Evolutionary conservation across 1,284 basidiomycete species (phyloP).

Genomic region (Rhodotorula sp.): DNA sequence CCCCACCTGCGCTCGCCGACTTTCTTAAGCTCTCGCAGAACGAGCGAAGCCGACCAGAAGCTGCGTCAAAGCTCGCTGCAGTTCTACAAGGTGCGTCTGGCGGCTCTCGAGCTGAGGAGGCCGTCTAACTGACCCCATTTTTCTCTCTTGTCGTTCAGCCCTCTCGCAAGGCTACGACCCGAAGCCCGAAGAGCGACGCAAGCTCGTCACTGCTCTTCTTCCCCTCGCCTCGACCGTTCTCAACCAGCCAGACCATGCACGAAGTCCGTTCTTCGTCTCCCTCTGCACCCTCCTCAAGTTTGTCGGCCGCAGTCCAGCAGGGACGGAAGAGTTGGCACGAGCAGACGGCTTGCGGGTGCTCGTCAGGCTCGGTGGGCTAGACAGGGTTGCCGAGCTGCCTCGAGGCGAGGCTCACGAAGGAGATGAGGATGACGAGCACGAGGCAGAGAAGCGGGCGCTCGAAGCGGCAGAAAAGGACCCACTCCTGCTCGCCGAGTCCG

Average conservation of each 20-base stretch:
- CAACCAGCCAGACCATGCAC: background rate
- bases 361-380: slow-evolving; percentile 23
- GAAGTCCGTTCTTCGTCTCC: background rate
- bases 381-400: slow-evolving; percentile 6
- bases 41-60: background rate
- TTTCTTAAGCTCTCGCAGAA: background rate
- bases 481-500: slow-evolving; percentile 16
- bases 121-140: background rate
- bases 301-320: slow-evolving; percentile 31
- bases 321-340: slow-evolving; percentile 29
- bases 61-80: background rate
- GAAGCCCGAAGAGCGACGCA: slow-evolving; percentile 16
- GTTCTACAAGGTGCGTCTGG: background rate
- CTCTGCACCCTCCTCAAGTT: slow-evolving; percentile 28
- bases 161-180: background rate
- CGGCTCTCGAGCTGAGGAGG: background rate
- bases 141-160: background rate
- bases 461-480: slow-evolving; percentile 16
- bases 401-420: background rate
- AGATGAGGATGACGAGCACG: slow-evolving; percentile 5
- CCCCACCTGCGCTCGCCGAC: slow-evolving; percentile 2
- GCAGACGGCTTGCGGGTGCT: slow-evolving; percentile 15
- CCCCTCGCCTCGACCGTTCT: background rate
- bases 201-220: slow-evolving; percentile 20
- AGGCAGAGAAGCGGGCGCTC: background rate